Evolutionary conservation across 108 stramenopile genomes (phyloP), one percentile per base, ranked within the genome.

Genomic region (Skeletonema marinoi): DNA sequence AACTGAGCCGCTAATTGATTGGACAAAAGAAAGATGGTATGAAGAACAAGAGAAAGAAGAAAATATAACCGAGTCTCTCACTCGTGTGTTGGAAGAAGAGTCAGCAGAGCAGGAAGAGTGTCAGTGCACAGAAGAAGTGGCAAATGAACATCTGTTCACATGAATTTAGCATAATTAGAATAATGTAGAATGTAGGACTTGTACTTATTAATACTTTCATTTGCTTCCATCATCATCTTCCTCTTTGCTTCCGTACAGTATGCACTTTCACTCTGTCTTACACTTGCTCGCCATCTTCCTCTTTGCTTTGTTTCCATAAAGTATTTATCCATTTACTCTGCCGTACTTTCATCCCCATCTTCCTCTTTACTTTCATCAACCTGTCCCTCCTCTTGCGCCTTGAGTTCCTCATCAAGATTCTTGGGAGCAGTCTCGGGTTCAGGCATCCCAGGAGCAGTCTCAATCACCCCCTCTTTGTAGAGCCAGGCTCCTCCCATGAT

Each of bases 401-500:
- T 56, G 19, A 69, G 56, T 32, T 69, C 68, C 17, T 69, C 42
- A n/a, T 69, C 68, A 35, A 69, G 54, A 36, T 71, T 41, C 60
- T 60, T 71, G 59, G 70, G 66, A 8, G 48, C 64, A 14, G 80
- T 41, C 60, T 60, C 60, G 29, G 70, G 66, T 32, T 68, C 68
- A 14, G 80, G 80, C 80, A 81, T 70, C 48, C 73, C 80, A 46
- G 80, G 80, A 14, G 80, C 80, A 56, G 73, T 30, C 63, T 81
- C 80, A 11, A 81, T 81, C 8, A 81, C 38, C 11, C 80, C 80
- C 32, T 86, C 78, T 44, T 71, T 71, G 46, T 92, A 92, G 17
- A 92, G 62, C 90, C 90, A 92, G 17, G 84, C 88, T n/a, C 88
- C 88, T 42, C 80, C 65, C 21, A 75, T 58, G 58, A 82, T 78